Evolutionary conservation across 805 yeast genomes (phyloP).

Genomic region (Hanseniaspora osmophila): DNA sequence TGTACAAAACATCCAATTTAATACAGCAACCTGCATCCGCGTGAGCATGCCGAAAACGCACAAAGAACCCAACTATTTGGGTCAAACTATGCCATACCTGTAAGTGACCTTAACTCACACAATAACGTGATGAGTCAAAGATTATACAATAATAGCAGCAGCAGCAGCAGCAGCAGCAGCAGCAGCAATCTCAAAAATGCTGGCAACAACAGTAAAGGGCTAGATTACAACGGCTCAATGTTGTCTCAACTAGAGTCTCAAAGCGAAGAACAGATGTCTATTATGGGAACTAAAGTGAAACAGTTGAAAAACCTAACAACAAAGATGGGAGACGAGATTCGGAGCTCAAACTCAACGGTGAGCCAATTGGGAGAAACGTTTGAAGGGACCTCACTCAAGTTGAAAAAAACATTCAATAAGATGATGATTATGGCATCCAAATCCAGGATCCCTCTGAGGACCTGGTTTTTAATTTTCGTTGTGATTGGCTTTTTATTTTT

Average conservation of each 20-base stretch:
- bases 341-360: constrained; percentile 33
- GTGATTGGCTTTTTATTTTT: constrained; percentile 37
- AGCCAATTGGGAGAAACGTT: constrained; percentile 30
- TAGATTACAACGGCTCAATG: constrained; percentile 37
- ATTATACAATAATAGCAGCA: background rate
- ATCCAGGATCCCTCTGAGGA: constrained; percentile 48
- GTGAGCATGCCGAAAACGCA: constrained; percentile 7
- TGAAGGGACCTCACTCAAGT: constrained; percentile 30
- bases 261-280: constrained; percentile 41
- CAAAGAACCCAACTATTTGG: constrained; percentile 22
- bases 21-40: background rate
- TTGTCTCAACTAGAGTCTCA: constrained; percentile 53
- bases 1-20: background rate
- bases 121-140: constrained; percentile 4
- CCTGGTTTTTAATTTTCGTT: constrained; percentile 41
- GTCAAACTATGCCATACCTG: constrained; percentile 1
- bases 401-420: constrained; percentile 38
- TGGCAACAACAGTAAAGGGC: constrained; percentile 7
- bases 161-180: background rate
- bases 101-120: constrained; percentile 1
- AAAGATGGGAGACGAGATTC: constrained; percentile 53
- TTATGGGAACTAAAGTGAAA: constrained; percentile 39
- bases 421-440: constrained; percentile 52
- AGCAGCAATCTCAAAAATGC: background rate
- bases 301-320: constrained; percentile 41